phyloP scores from a whole-genome alignment of 129 eudicot species.

The Sambucus nigra region DNA sequence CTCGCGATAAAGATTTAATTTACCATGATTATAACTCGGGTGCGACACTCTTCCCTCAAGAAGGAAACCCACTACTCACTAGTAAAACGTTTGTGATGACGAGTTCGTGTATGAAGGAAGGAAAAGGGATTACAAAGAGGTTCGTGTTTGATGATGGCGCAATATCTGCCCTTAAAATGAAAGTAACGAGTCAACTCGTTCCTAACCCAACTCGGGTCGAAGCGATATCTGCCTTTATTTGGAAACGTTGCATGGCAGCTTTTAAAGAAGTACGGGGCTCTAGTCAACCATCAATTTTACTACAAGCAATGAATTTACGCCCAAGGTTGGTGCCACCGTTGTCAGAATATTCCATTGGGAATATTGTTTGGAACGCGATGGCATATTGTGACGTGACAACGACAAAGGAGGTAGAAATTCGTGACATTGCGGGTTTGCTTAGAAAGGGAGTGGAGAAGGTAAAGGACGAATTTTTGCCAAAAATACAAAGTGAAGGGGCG shows the following conservation, averaged over 20 bases:
- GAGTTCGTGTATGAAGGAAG: neutral
- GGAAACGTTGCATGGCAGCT: slow-evolving; percentile 13
- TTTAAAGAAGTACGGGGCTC: neutral
- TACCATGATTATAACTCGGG: too few relatives aligned
- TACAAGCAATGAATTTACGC: slow-evolving; percentile 5
- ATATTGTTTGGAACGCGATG: slow-evolving; percentile 11
- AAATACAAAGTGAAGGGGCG: slow-evolving; percentile 16
- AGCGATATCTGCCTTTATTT: slow-evolving; percentile 11
- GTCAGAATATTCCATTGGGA: slow-evolving; percentile 13
- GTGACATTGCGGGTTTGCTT: neutral
- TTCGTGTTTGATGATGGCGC: slow-evolving; percentile 10
- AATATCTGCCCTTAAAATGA: neutral
- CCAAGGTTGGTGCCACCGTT: slow-evolving; percentile 7
- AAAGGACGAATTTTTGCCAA: neutral
- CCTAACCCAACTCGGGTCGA: slow-evolving; percentile 14
- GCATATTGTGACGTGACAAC: neutral
- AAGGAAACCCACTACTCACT: too few relatives aligned
- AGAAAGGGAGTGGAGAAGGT: slow-evolving; percentile 9
- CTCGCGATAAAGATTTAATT: too few relatives aligned
- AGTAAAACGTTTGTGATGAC: too few relatives aligned
- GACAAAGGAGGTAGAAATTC: neutral
- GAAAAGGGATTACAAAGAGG: slow-evolving; percentile 11
- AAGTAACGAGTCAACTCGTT: neutral
- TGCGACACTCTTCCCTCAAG: too few relatives aligned
- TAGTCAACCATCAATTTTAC: neutral